Conservation (phyloP, 208 protist species). For the Acanthamoeba castellanii region DNA sequence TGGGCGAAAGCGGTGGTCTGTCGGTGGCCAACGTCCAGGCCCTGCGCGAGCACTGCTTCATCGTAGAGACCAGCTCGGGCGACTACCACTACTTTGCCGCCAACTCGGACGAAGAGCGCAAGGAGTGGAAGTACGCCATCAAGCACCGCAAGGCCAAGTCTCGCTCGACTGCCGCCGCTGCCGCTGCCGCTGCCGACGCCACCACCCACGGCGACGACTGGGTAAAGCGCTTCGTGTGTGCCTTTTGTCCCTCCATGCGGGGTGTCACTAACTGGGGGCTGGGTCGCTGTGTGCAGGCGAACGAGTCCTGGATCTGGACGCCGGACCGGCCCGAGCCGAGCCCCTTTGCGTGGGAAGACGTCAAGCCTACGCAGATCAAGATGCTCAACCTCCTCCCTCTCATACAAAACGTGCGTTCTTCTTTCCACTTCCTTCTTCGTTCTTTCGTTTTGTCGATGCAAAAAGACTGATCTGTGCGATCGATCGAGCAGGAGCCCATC, state of each 20-base stretch:
- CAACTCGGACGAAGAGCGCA: not conserved
- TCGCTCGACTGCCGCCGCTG: not conserved
- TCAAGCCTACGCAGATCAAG: not conserved
- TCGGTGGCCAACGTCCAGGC: not conserved
- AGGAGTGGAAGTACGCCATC: constrained; percentile 44
- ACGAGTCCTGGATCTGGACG: constrained; percentile 26
- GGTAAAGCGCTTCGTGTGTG: not conserved
- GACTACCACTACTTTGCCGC: constrained; percentile 10
- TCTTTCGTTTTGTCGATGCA: too few species aligned
- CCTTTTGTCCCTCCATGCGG: too few species aligned
- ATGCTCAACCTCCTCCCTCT: not conserved
- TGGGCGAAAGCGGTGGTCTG: not conserved
- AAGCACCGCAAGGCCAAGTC: constrained; percentile 23
- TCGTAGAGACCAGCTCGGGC: not conserved
- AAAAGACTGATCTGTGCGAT: too few species aligned
- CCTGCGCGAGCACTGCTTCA: constrained; percentile 43
- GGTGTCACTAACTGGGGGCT: too few species aligned
- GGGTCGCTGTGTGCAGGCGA: not conserved
- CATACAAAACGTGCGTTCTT: not conserved
- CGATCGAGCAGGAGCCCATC: not conserved
- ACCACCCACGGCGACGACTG: not conserved
- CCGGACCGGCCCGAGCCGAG: not conserved
- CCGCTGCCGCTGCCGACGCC: not conserved
- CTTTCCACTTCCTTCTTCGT: not conserved
- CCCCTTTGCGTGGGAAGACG: constrained; percentile 13